Evolutionary conservation across 441 rosid genomes (phyloP), one percentile per base, ranked within the genome.

Genomic region (Populus tomentosa): DNA sequence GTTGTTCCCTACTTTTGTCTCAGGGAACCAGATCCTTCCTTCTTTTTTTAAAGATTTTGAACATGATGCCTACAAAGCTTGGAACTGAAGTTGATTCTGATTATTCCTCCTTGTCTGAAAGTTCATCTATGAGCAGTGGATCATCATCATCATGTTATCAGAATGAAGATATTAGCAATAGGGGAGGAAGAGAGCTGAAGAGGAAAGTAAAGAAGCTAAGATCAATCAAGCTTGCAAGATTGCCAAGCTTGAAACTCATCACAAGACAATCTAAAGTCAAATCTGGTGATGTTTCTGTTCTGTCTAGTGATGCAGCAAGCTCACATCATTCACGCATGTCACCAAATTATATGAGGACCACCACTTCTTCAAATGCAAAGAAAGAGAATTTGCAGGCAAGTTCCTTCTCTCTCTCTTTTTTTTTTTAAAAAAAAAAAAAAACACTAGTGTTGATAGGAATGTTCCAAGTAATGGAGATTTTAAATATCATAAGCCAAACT

Each of bases 331-430:
- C 88, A 33, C 89, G 86, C 65, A 86, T 75, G 65, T 85, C 93
- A 32, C 85, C 84, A 8, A 78, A 83, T 82, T 81, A 78, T 80
- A 80, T 36, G 32, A 79, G 80, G 77, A 78, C 75, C 72, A 76
- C 79, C 33, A 78, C 84, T 79, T 75, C 73, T 77, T 84, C 85
- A 7, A 76, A 68, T 73, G 87, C 81, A 4, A 82, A 81, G 77
- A 74, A 82, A 2, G 86, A 82, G 75, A 53, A 59, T 80, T 77
- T 84, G 59, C 90, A 89, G 97, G 97, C 81, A 86, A 88, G 87
- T 78, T 67, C 26, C 10, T 30, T 26, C 28, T 26, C 28, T 26
- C 9, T 21, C 3, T 9, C 42, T 33, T n/a, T 59, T 11, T 42
- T 10, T 30, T 30, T 3, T 30, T 30, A 0, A 3, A 30, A 30